Evolutionary conservation across 306 rosid genomes (phyloP).

Genomic region (Pyrus pyrifolia): DNA sequence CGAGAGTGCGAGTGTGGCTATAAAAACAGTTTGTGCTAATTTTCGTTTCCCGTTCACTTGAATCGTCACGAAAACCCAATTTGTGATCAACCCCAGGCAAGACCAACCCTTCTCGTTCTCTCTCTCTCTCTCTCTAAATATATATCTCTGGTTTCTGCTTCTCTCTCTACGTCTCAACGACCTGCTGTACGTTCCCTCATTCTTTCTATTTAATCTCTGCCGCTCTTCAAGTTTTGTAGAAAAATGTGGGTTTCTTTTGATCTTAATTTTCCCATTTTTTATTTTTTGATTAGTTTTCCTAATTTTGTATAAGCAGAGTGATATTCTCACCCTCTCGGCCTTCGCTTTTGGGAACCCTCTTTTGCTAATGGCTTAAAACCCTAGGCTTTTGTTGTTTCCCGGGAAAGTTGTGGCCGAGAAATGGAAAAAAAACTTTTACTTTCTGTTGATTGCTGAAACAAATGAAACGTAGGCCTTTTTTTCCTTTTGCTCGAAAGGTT

Average conservation of each 20-base stretch:
- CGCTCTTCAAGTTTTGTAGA: neutral
- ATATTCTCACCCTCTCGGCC: neutral
- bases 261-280: neutral
- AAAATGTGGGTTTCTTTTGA: neutral
- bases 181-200: neutral
- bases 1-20: neutral
- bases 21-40: neutral
- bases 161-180: neutral
- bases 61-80: neutral
- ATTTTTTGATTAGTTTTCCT: neutral
- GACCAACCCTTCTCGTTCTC: neutral
- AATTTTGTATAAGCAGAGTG: neutral
- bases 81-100: neutral
- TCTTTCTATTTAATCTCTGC: neutral
- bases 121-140: neutral
- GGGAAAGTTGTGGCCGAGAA: neutral
- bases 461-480: neutral
- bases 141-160: neutral
- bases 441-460: neutral
- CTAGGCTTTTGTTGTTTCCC: slow-evolving; percentile 21
- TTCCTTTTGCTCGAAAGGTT: neutral
- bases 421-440: neutral
- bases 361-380: slow-evolving; percentile 15
- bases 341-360: neutral
- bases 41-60: neutral